Base-by-base conservation (phyloP, 768 basidiomycete genomes). In the Phylloporus scabripes region DNA sequence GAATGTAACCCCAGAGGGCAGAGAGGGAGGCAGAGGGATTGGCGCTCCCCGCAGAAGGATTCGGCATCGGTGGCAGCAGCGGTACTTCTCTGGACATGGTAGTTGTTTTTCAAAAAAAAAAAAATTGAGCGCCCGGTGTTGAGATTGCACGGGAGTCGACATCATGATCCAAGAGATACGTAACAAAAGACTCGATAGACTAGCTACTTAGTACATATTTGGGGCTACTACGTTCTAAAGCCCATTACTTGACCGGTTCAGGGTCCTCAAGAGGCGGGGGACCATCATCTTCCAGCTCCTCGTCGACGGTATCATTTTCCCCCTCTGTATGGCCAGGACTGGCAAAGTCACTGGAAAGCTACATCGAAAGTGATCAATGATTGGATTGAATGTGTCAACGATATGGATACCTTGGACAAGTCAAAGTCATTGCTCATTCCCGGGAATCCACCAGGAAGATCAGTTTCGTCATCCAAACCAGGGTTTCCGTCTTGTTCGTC, bases 401-500 rank as follows among this genome's bases (percentile, higher is more conserved):
- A 44, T 18, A 26, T 39, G 8, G 2, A 31, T 58, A 82, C 85
- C 74, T 82, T 74, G 58, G 79, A 74, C 33, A 89, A 73, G 70
- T 89, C 87, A 74, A 83, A 80, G 38, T 69, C 70, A 6, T 26
- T 29, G 7, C 69, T 73, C 68, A 76, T 72, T 18, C 74, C 76
- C 21, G 64, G 62, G 49, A 69, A 65, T 20, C 65, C 71, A 34
- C 69, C 68, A 37, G 59, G 49, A 5, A 51, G 2, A 2, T n/a
- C 65, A 29, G 64, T 53, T 4, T 61, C 51, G 2, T 83, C 81
- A 2, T 69, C 64, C n/a, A 72, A 50, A 8, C 54, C 62, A 1
- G 67, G 57, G 20, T 70, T 77, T 44, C 75, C 86, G 34, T 89
- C 87, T 71, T 97, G 95, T 66, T 98, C 94, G 64, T 97, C 95